Evolutionary conservation across 2,329 filamentous ascomycete species (phyloP).

Genomic region (Beauveria scarabaeidicola): DNA sequence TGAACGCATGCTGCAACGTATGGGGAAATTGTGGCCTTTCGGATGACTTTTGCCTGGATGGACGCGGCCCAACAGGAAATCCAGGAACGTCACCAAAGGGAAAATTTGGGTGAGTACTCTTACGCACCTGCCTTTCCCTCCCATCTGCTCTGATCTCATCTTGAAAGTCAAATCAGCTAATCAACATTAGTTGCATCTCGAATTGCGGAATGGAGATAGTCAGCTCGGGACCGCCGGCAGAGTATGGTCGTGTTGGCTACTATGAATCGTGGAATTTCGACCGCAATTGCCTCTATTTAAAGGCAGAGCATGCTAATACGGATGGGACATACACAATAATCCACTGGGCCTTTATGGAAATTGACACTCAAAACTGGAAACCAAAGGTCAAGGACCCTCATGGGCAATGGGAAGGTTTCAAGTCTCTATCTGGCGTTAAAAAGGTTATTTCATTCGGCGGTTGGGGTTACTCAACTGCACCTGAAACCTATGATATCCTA

Average conservation of each 20-base stretch:
- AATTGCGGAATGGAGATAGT: not conserved
- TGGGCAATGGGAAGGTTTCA: conserved; percentile 23
- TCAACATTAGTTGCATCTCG: not conserved
- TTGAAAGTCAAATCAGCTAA: not conserved
- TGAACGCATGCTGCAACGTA: conserved; percentile 33
- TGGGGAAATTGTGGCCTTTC: conserved; percentile 39
- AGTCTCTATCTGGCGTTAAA: conserved; percentile 21
- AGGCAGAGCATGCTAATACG: conserved; percentile 17
- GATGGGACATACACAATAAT: conserved; percentile 18
- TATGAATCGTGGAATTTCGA: conserved; percentile 25
- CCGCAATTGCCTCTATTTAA: conserved; percentile 23
- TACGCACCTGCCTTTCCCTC: not conserved
- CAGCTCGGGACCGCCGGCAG: not conserved
- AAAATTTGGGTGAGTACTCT: not conserved
- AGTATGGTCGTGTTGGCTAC: conserved; percentile 22
- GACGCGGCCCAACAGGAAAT: conserved; percentile 18
- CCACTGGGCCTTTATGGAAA: conserved; percentile 24
- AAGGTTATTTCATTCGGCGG: conserved; percentile 29
- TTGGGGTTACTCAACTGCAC: conserved; percentile 24
- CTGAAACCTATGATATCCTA: conserved; percentile 20
- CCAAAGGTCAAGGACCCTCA: conserved; percentile 16
- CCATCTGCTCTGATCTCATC: not conserved
- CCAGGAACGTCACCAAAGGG: conserved; percentile 19
- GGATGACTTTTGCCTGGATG: conserved; percentile 30
- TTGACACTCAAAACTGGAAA: conserved; percentile 16